Evolutionary conservation across 2,329 filamentous ascomycete species (phyloP).

Genomic region (Xenoacremonium recifei): DNA sequence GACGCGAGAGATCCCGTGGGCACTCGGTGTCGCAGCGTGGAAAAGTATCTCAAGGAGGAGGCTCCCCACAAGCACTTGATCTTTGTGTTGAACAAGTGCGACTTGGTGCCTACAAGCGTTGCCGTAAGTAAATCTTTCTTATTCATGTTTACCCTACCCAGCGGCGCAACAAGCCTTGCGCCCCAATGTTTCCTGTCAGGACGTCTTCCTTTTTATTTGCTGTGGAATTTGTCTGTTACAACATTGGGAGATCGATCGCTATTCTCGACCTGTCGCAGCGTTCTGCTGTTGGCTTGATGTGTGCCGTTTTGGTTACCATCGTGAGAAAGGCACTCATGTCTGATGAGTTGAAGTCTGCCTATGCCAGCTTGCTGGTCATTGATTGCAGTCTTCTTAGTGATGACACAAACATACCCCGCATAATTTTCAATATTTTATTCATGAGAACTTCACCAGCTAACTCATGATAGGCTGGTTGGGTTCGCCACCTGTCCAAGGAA

Average conservation of each 20-base stretch:
- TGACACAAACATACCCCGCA: constrained; percentile 74
- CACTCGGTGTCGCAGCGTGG: constrained; percentile 73
- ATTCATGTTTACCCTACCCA: constrained; percentile 19
- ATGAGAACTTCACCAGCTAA: constrained; percentile 19
- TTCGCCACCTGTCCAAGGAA: constrained; percentile 81
- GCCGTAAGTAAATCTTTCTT: constrained; percentile 70
- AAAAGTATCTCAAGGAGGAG: constrained; percentile 92
- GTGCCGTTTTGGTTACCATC: constrained; percentile 87
- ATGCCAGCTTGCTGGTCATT: constrained; percentile 52
- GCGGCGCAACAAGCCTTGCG: neutral
- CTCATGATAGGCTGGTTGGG: constrained; percentile 77
- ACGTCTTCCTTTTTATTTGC: constrained; percentile 65
- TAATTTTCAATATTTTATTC: constrained; percentile 17
- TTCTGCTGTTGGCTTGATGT: constrained; percentile 58
- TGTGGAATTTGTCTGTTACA: constrained; percentile 96
- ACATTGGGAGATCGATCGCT: constrained; percentile 89
- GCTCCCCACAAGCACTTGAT: constrained; percentile 91
- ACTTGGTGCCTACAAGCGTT: constrained; percentile 87
- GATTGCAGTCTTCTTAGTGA: constrained; percentile 97
- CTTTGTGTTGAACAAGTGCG: constrained; percentile 49
- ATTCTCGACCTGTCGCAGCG: constrained; percentile 36
- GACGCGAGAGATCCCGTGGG: constrained; percentile 88
- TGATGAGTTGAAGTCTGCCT: constrained; percentile 95
- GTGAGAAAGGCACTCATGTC: constrained; percentile 77
- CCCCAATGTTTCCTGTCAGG: constrained; percentile 80